A percentile compares a stretch with the other conserved stretches of the same genome.
These are phyloP conservation scores for Russula foetens DNA, from an alignment of 768 basidiomycete genomes.

Conservation along the genomic window DNA sequence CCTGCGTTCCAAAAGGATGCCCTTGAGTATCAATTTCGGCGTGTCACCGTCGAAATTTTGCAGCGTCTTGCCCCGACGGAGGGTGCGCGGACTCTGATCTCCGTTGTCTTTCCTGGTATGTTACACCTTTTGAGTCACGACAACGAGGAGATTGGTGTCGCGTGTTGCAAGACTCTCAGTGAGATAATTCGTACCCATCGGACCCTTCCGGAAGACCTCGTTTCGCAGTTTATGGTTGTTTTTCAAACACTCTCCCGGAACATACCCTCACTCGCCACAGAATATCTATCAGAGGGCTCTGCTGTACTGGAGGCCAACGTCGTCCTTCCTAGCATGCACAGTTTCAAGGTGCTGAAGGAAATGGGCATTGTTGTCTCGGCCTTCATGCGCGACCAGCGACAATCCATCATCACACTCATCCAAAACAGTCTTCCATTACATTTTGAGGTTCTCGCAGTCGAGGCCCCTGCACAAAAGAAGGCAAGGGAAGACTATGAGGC, in stretches of 20 bases:
- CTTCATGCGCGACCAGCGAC: conserved; percentile 75
- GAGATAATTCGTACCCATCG: conserved; percentile 81
- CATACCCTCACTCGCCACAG: conserved; percentile 61
- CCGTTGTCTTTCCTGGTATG: conserved; percentile 69
- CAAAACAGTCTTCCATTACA: conserved; percentile 67
- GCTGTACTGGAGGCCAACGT: conserved; percentile 43
- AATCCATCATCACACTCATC: conserved; percentile 55
- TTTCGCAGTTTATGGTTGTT: conserved; percentile 72
- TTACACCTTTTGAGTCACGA: conserved; percentile 77
- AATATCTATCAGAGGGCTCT: conserved; percentile 67
- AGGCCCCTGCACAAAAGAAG: conserved; percentile 73
- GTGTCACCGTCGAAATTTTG: conserved; percentile 80
- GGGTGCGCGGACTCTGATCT: conserved; percentile 57
- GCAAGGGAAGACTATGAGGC: conserved; percentile 74
- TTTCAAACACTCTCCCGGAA: conserved; percentile 74
- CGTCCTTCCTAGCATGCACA: conserved; percentile 64
- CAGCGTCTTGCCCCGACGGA: conserved; percentile 83
- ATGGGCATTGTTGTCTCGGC: conserved; percentile 89
- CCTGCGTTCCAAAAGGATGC: conserved; percentile 59
- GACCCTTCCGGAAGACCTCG: conserved; percentile 58
- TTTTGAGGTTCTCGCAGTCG: conserved; percentile 67
- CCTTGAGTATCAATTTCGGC: conserved; percentile 74
- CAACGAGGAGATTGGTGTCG: conserved; percentile 92
- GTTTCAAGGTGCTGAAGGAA: conserved; percentile 92
- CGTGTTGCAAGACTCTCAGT: conserved; percentile 85